These are phyloP conservation scores for Coemansia biformis DNA, from an alignment of 192 early-diverging fungal genomes.

Conservation along the genomic window DNA sequence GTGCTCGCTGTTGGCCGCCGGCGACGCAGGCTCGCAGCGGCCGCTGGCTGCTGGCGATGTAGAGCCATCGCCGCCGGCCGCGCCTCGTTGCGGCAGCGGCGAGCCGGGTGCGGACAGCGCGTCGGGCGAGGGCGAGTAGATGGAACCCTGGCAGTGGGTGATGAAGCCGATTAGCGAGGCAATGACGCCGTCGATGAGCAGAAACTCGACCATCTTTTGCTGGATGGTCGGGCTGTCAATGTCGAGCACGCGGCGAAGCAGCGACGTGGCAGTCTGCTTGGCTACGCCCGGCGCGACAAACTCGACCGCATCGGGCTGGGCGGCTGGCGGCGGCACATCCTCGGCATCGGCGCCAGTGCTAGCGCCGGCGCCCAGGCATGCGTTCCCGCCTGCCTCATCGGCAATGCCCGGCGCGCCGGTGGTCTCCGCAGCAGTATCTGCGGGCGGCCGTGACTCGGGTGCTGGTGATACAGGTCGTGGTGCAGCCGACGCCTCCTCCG, in stretches of 20 bases:
- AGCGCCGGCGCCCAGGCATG: too few relatives aligned
- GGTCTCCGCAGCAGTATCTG: too few relatives aligned
- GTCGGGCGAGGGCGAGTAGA: constrained; percentile 26
- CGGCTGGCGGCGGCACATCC: too few relatives aligned
- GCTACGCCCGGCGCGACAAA: constrained; percentile 50
- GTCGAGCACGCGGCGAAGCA: constrained; percentile 46
- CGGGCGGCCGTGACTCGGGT: too few relatives aligned
- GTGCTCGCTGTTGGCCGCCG: constrained; percentile 3
- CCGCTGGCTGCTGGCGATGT: too few relatives aligned
- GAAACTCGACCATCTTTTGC: constrained; percentile 52
- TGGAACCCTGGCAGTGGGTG: constrained; percentile 41
- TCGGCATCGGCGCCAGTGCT: too few relatives aligned
- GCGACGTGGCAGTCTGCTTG: constrained; percentile 37
- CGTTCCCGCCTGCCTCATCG: too few relatives aligned
- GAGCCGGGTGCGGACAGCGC: constrained; percentile 37
- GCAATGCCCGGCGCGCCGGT: too few relatives aligned
- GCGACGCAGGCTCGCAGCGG: too few relatives aligned
- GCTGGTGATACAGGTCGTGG: too few relatives aligned
- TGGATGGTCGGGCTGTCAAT: constrained; percentile 48
- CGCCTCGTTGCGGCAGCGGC: constrained; percentile 13
- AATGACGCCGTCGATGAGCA: constrained; percentile 50
- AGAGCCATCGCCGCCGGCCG: too few relatives aligned
- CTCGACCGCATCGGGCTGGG: constrained; percentile 32
- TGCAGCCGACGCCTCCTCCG: too few relatives aligned
- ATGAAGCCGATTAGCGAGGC: constrained; percentile 48